These are phyloP conservation scores for Mariannaea elegans DNA, from an alignment of 2,329 filamentous ascomycete genomes.

Conservation along the genomic window DNA sequence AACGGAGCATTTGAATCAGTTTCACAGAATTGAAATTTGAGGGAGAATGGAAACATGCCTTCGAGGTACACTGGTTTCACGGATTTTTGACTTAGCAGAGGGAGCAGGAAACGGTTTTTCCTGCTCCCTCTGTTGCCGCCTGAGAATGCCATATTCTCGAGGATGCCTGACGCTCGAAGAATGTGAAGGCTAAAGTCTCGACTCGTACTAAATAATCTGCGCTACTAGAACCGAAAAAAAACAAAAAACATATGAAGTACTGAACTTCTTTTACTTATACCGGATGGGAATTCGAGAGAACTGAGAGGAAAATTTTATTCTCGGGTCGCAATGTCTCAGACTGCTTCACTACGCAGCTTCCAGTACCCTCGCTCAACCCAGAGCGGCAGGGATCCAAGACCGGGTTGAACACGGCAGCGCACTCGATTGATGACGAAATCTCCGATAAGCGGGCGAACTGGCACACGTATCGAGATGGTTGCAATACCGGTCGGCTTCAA, in stretches of 20 bases:
- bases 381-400: conserved; percentile 19
- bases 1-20: conserved; percentile 1
- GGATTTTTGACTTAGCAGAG: too few relatives aligned
- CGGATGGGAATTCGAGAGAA: neutral
- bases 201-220: too few relatives aligned
- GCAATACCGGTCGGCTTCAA: conserved; percentile 12
- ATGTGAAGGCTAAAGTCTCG: too few relatives aligned
- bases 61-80: too few relatives aligned
- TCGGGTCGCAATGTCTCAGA: neutral
- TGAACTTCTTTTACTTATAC: too few relatives aligned
- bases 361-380: neutral
- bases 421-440: conserved; percentile 37
- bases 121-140: too few relatives aligned
- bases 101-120: too few relatives aligned
- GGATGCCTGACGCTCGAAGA: too few relatives aligned
- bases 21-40: neutral
- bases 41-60: neutral
- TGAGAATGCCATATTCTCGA: too few relatives aligned
- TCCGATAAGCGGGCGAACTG: conserved; percentile 38
- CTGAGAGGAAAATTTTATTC: neutral
- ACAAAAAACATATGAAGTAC: too few relatives aligned
- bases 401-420: conserved; percentile 19
- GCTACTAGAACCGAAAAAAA: too few relatives aligned
- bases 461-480: conserved; percentile 20
- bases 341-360: neutral